Percentiles rank a stretch among this genome's conserved stretches.
These are phyloP conservation scores for Aspergillus bombycis DNA, from an alignment of 2,329 filamentous ascomycete species.

Conservation along the genomic window DNA sequence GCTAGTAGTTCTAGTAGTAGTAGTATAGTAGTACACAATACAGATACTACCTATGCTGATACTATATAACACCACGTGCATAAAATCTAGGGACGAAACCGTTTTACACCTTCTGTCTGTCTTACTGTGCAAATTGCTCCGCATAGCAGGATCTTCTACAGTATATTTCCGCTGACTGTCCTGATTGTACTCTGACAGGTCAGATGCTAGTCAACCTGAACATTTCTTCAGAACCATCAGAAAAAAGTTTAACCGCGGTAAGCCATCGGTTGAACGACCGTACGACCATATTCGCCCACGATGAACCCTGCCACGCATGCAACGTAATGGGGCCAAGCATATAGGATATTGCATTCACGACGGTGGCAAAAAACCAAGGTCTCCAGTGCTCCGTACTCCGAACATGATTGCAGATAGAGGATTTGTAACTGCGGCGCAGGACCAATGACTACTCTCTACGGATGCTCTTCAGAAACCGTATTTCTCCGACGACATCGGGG, in stretches of 20 bases:
- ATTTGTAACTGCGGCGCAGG: not conserved
- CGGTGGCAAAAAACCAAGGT: not conserved
- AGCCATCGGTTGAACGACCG: not conserved
- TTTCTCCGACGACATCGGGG: not conserved
- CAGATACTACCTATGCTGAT: not conserved
- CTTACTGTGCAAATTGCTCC: not conserved
- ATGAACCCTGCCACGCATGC: not conserved
- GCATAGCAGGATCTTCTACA: not conserved
- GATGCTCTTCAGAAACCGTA: not conserved
- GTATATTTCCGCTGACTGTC: no score
- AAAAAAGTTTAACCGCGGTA: not conserved
- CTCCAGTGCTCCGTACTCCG: not conserved
- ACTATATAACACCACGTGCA: not conserved
- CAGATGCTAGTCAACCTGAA: not conserved
- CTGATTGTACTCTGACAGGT: not conserved
- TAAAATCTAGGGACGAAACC: not conserved
- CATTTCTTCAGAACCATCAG: no score
- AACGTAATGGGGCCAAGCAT: not conserved
- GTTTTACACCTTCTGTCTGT: not conserved
- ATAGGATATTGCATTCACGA: not conserved
- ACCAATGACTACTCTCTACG: not conserved
- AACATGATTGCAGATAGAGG: not conserved
- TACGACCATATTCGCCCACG: not conserved
- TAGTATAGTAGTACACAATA: not conserved
- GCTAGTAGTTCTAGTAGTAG: no score